phyloP scores from a whole-genome alignment of 2,329 filamentous ascomycete genomes.

The Ophiocordyceps camponoti-leonardi region DNA sequence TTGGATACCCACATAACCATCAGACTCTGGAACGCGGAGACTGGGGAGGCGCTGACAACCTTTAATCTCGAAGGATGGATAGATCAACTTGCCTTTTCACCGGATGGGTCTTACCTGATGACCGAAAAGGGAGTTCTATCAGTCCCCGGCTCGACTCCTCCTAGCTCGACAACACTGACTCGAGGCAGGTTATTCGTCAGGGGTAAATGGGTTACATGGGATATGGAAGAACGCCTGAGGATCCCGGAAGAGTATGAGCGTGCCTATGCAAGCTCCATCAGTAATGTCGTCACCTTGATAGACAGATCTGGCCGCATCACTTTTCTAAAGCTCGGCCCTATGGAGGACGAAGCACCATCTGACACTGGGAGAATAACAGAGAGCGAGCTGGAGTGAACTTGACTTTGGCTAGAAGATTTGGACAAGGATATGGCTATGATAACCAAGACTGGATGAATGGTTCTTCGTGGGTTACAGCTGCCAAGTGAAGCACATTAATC shows the following conservation, averaged over 20 bases:
- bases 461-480: too few species aligned
- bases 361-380: too few species aligned
- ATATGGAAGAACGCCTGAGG: background rate
- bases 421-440: too few species aligned
- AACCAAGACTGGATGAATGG: too few species aligned
- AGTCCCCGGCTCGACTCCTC: background rate
- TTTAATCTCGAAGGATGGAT: background rate
- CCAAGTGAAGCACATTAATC: background rate
- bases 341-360: background rate
- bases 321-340: background rate
- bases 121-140: background rate
- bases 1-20: background rate
- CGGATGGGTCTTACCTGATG: background rate
- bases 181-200: background rate
- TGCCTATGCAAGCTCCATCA: background rate
- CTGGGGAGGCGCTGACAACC: background rate
- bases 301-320: background rate
- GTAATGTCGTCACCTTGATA: background rate
- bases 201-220: background rate
- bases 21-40: background rate
- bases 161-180: too few species aligned
- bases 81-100: background rate
- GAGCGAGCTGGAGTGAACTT: too few species aligned
- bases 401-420: too few species aligned
- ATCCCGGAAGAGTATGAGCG: background rate